A percentile compares a stretch with the other conserved stretches of the same genome.
These are phyloP conservation scores for Aspergillus wentii DNA, from an alignment of 495 filamentous ascomycete genomes.

Conservation along the genomic window DNA sequence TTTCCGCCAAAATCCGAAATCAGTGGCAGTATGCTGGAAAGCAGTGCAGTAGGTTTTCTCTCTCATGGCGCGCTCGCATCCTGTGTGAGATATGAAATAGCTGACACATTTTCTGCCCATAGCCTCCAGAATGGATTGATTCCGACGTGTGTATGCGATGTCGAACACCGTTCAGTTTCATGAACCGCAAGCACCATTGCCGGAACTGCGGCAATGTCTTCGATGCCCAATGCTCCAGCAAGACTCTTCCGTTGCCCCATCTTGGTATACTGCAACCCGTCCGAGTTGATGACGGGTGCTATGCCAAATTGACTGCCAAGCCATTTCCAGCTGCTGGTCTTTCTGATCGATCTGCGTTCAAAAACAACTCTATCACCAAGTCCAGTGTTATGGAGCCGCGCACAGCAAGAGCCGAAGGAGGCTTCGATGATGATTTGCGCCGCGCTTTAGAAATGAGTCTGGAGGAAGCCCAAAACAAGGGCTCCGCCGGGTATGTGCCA, in stretches of 20 bases:
- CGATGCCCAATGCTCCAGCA: constrained; percentile 87
- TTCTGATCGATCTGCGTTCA: constrained; percentile 42
- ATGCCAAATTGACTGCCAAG: constrained; percentile 82
- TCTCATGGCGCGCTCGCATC: background rate
- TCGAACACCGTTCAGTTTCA: constrained; percentile 91
- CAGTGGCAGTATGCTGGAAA: constrained; percentile 92
- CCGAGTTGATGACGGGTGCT: constrained; percentile 94
- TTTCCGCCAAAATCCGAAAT: constrained; percentile 88
- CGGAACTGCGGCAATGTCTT: constrained; percentile 97
- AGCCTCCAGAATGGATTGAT: constrained; percentile 97
- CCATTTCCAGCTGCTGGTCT: constrained; percentile 34
- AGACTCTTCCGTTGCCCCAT: constrained; percentile 82
- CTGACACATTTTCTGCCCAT: background rate
- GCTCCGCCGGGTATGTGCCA: constrained; percentile 62
- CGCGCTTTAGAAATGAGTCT: constrained; percentile 92
- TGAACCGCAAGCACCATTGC: constrained; percentile 96
- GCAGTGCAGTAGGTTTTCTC: constrained; percentile 74
- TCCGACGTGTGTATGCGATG: constrained; percentile 99
- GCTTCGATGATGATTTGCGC: constrained; percentile 94
- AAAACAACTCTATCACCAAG: constrained; percentile 49
- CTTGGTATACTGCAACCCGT: constrained; percentile 89
- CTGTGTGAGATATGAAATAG: too few species aligned
- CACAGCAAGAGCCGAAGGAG: constrained; percentile 73
- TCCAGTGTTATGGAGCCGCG: constrained; percentile 78
- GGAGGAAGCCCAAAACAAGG: constrained; percentile 81